Evolutionary conservation across 1,284 basidiomycete species (phyloP), one percentile per base, ranked within the genome.

Genomic region (Athelia psychrophila): DNA sequence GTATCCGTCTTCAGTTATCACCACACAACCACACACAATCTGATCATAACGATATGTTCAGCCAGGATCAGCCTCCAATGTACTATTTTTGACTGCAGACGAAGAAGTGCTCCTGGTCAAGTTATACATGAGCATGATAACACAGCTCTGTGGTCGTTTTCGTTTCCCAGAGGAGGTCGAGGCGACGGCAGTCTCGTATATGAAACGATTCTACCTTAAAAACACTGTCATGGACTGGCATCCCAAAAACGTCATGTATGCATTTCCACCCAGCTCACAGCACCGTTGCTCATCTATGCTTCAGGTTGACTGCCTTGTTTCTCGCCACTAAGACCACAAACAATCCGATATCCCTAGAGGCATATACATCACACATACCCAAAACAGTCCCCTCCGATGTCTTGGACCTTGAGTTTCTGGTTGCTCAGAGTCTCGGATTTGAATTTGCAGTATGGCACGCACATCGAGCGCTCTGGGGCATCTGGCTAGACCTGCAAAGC

Each of bases 211-310:
- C 73, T 99, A 99, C 67, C 79, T 99, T 50, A 90, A 92, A 71
- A 99, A 99, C 64, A 98, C 95, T 1, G 93, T 95, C 50, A 98
- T 99, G 95, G 95, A 99, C 66, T 98, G 93, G 85, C 97, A 99
- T 71, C 97, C 96, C 0, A 97, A 97, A 72, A 91, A 92, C 61
- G 93, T 99, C 64, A 98, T 99, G 96, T 97, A 65, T 49, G 89
- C 70, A 6, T 23, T n/a, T 49, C 44, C 30, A 8, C 23, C n/a
- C 25, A 23, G 9, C 35, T 23, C 44, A 36, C 50, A 2, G 53
- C 47, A n/a, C 35, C 25, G 25, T 46, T 54, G 20, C 25, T 52
- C 35, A 30, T 10, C 38, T 47, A 52, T 47, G 9, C n/a, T n/a
- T n/a, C 61, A 98, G 95, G 94, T 78, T 98, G 48, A 98, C 96